A percentile compares a stretch with the other conserved stretches of the same genome.
These are phyloP conservation scores for Kwoniella mangroviensis DNA, from an alignment of 768 basidiomycete species.

Conservation along the genomic window DNA sequence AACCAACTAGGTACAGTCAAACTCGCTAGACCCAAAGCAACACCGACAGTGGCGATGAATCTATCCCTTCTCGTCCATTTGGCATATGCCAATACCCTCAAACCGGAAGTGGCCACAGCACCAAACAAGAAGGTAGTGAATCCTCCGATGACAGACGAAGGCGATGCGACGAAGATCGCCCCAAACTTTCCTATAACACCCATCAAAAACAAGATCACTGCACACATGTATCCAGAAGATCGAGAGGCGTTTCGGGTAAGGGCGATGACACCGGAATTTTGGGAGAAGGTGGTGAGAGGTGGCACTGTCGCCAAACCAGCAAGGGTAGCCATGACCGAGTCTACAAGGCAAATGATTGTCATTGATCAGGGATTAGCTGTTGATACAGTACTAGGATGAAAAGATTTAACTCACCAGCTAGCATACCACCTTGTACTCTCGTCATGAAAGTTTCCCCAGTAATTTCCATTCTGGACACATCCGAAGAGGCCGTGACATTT, in stretches of 20 bases:
- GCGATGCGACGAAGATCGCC: conserved; percentile 35
- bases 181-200: conserved; percentile 35
- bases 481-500: conserved; percentile 35
- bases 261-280: conserved; percentile 41
- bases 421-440: conserved; percentile 35
- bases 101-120: conserved; percentile 36
- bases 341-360: not conserved
- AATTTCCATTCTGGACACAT: conserved; percentile 32
- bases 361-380: not conserved
- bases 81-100: conserved; percentile 34
- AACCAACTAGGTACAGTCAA: conserved; percentile 36
- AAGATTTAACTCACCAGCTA: conserved; percentile 13
- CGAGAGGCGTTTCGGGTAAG: conserved; percentile 35
- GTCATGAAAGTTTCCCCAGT: conserved; percentile 28
- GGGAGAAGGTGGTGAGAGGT: conserved; percentile 41
- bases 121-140: conserved; percentile 42
- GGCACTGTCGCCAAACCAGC: conserved; percentile 40
- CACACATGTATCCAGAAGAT: conserved; percentile 34
- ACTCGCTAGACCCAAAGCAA: conserved; percentile 36
- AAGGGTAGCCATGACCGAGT: conserved; percentile 32
- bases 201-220: conserved; percentile 37
- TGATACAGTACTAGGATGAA: not conserved
- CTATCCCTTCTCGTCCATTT: conserved; percentile 39
- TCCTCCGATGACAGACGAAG: conserved; percentile 28
- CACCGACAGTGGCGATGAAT: conserved; percentile 36